Evolutionary conservation across 2,329 filamentous ascomycete species (phyloP), one percentile per base, ranked within the genome.

Genomic region (Acephala macrosclerotiorum): DNA sequence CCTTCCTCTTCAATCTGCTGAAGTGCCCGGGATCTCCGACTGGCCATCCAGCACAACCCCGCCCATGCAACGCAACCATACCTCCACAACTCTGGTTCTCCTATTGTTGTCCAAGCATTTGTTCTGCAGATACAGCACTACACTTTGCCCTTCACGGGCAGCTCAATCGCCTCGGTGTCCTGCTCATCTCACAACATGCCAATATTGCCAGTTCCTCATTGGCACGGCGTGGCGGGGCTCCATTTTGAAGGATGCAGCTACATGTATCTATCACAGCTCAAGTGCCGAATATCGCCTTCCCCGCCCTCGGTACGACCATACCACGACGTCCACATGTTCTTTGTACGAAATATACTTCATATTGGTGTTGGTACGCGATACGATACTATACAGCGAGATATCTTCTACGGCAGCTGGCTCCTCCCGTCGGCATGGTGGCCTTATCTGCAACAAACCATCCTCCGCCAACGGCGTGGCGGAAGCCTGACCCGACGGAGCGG

Each of bases 21-120:
- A 20, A 47, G 45, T 25, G 3, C 25, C 49, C 49, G 49, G 9
- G 16, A 25, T 5, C 42, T 16, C 20, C 16, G 20, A 53, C 61
- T 63, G 20, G 61, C 38, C 26, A 33, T 42, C 3, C 42, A 18
- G 45, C 33, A 22, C 14, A 8, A n/a, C 20, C 20, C 53, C 51
- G 20, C 11, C 25, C 33, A 40, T 63, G 61, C 42, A 58, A 29
- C 61, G 61, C 42, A 58, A 29, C 61, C 53, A 58, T 35, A 36
- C 18, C 9, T 45, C 40, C 40, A 51, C 22, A 33, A 33, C 29
- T 33, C 9, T 33, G 29, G 29, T 33, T 33, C 29, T 33, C 4
- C 9, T 33, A 33, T 33, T 33, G 29, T 33, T n/a, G n/a, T n/a
- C n/a, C 29, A 4, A 33, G 53, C 53, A 35, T 58, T 51, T 29